Conservation (phyloP, 805 yeast species). For the Zygoascus flipseniorum region DNA sequence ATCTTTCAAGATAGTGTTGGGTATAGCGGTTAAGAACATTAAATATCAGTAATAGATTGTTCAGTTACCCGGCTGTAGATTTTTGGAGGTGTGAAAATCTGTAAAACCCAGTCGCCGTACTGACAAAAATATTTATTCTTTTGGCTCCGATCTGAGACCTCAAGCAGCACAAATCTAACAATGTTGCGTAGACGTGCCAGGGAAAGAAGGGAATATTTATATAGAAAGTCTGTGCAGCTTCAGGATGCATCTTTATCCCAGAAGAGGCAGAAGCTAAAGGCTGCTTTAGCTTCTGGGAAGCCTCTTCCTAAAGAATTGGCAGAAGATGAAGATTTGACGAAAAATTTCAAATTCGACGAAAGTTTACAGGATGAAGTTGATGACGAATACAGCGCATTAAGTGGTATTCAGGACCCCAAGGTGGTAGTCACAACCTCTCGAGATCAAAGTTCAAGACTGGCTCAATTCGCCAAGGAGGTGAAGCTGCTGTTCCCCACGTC, state of each 20-base stretch:
- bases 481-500: constrained; percentile 84
- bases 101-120: too few relatives aligned
- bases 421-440: constrained; percentile 90
- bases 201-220: constrained; percentile 89
- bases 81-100: too few relatives aligned
- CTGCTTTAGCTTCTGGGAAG: constrained; percentile 87
- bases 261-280: constrained; percentile 76
- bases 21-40: too few relatives aligned
- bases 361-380: constrained; percentile 60
- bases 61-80: too few relatives aligned
- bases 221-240: constrained; percentile 77
- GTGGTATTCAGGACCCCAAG: constrained; percentile 87
- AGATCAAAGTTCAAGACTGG: constrained; percentile 74
- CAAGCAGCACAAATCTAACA: neutral
- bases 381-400: constrained; percentile 82
- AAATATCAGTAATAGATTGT: too few relatives aligned
- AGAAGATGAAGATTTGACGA: constrained; percentile 73
- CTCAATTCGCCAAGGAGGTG: constrained; percentile 90
- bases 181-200: constrained; percentile 88
- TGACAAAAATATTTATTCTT: too few relatives aligned
- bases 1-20: too few relatives aligned
- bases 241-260: constrained; percentile 83
- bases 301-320: constrained; percentile 84
- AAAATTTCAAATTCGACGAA: constrained; percentile 82
- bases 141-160: too few relatives aligned